A percentile compares a stretch with the other conserved stretches of the same genome.
Evolutionary conservation across 2,329 filamentous ascomycete genomes (phyloP).

Genomic region (Fusarium veterinarium): DNA sequence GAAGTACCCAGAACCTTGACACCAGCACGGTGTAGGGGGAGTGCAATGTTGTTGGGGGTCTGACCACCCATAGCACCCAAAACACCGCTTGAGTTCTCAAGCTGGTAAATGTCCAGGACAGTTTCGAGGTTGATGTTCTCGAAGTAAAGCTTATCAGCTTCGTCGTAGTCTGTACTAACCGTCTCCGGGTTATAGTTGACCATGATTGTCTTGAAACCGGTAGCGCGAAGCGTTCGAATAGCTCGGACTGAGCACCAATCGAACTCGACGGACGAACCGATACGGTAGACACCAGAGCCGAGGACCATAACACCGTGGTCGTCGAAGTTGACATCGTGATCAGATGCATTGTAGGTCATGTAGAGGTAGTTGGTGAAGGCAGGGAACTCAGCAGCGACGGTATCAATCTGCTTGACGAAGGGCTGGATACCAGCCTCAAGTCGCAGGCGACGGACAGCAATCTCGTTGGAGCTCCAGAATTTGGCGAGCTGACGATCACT

Average conservation of each 20-base stretch:
- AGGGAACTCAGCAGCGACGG: conserved; percentile 96
- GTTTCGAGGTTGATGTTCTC: conserved; percentile 94
- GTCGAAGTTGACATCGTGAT: conserved; percentile 84
- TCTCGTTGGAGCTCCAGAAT: conserved; percentile 94
- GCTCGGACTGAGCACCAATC: conserved; percentile 98
- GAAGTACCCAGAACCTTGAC: conserved; percentile 95
- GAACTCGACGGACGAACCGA: conserved; percentile 97
- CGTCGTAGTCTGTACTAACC: conserved; percentile 90
- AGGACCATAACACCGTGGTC: conserved; percentile 97
- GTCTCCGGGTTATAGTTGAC: conserved; percentile 95
- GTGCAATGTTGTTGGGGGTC: conserved; percentile 96
- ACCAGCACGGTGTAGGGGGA: conserved; percentile 87
- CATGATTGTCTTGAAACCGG: conserved; percentile 95
- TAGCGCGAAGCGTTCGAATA: conserved; percentile 87
- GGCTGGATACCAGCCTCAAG: conserved; percentile 89
- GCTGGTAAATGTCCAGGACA: conserved; percentile 90
- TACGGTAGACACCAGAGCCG: conserved; percentile 95
- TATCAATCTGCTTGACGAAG: conserved; percentile 98
- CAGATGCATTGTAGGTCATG: conserved; percentile 91
- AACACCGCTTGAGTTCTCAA: conserved; percentile 85
- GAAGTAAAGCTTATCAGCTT: conserved; percentile 94
- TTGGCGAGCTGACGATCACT: conserved; percentile 92
- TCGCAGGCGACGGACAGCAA: conserved; percentile 85
- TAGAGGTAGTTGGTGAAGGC: conserved; percentile 96
- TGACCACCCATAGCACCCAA: conserved; percentile 97